A percentile compares a stretch with the other conserved stretches of the same genome.
Evolutionary conservation across 2,329 filamentous ascomycete genomes (phyloP).

Genomic region (Penicillium capsulatum): DNA sequence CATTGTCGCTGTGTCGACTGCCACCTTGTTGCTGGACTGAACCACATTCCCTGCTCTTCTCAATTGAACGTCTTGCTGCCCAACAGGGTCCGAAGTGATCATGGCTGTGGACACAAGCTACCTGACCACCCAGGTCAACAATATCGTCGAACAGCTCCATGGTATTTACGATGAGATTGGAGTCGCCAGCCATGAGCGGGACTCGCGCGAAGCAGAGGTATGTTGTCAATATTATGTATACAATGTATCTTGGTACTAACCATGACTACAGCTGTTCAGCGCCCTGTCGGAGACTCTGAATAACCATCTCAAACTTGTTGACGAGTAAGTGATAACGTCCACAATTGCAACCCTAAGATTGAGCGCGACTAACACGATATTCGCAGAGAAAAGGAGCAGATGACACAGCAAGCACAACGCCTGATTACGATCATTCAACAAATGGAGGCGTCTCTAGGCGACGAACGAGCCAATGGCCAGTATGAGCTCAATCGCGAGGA

Average conservation of each 20-base stretch:
- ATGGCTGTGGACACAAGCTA: constrained; percentile 81
- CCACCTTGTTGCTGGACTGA: constrained; percentile 14
- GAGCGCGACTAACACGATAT: not conserved
- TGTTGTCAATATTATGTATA: no score
- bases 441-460: constrained; percentile 87
- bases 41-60: constrained; percentile 15
- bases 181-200: constrained; percentile 87
- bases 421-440: constrained; percentile 83
- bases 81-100: constrained; percentile 8
- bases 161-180: constrained; percentile 97
- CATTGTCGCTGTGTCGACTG: constrained; percentile 13
- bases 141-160: constrained; percentile 88
- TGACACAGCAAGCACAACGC: constrained; percentile 83
- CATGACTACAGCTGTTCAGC: constrained; percentile 67
- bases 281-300: constrained; percentile 88
- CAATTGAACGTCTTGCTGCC: constrained; percentile 3
- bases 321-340: constrained; percentile 48
- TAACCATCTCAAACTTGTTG: constrained; percentile 80
- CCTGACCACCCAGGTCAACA: constrained; percentile 90
- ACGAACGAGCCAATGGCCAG: constrained; percentile 61
- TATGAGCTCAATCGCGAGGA: constrained; percentile 62
- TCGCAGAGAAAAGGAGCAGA: constrained; percentile 73
- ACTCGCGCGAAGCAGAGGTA: constrained; percentile 85
- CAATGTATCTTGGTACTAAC: constrained; percentile 12
- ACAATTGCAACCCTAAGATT: not conserved